These are phyloP conservation scores for Marchantia paleacea DNA, from an alignment of 225 moss, liverwort and hornwort genomes.

Conservation along the genomic window DNA sequence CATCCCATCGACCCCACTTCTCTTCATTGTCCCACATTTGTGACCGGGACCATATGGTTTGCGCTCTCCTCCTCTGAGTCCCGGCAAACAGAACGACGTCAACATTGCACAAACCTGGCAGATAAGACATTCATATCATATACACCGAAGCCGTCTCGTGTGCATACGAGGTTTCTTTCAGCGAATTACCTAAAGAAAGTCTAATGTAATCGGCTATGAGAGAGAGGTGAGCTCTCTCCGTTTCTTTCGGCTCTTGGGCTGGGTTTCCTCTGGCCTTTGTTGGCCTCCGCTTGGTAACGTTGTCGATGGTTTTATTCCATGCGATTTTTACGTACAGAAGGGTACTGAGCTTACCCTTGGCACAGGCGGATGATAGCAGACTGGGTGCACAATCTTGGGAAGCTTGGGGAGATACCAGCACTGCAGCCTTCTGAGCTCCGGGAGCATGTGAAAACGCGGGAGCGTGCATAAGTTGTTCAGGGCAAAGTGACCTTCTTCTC, in stretches of 20 bases:
- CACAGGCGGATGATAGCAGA: slow-evolving; percentile 43
- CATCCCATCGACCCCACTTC: slow-evolving; percentile 26
- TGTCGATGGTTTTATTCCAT: no score
- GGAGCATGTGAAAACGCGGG: slow-evolving; percentile 50
- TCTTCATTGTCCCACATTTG: slow-evolving; percentile 33
- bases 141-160: no score
- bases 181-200: no score
- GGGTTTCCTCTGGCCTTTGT: no score
- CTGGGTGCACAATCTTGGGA: slow-evolving; percentile 46
- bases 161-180: no score
- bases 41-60: slow-evolving; percentile 36
- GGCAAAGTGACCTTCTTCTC: slow-evolving; percentile 66
- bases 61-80: slow-evolving; percentile 36
- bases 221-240: no score
- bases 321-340: no score
- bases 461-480: slow-evolving; percentile 77
- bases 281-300: no score
- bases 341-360: slow-evolving; percentile 41
- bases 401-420: slow-evolving; percentile 76
- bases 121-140: neutral
- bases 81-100: neutral
- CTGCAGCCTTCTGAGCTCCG: slow-evolving; percentile 65
- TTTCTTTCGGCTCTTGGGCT: no score
- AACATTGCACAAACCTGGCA: neutral
- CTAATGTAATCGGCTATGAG: no score